A percentile compares a stretch with the other conserved stretches of the same genome.
Evolutionary conservation across 2,329 filamentous ascomycete genomes (phyloP).

Genomic region (Colletotrichum agaves): DNA sequence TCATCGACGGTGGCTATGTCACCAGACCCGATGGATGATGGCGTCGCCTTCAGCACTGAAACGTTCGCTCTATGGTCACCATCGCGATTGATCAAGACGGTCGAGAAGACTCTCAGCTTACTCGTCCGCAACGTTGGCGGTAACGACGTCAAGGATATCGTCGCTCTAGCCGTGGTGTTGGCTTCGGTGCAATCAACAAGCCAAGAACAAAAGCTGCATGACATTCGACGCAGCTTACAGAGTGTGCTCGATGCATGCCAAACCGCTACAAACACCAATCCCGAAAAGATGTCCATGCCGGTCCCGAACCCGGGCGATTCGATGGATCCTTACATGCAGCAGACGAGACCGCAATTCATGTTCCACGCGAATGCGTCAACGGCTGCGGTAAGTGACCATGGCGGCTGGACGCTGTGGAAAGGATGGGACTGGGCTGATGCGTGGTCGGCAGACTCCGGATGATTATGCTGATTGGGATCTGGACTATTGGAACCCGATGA

Average conservation of each 20-base stretch:
- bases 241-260: slow-evolving; percentile 57
- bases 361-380: slow-evolving; percentile 46
- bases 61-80: slow-evolving; percentile 56
- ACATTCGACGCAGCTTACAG: slow-evolving; percentile 54
- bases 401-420: slow-evolving; percentile 53
- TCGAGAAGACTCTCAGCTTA: slow-evolving; percentile 59
- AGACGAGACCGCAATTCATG: slow-evolving; percentile 40
- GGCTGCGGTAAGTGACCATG: slow-evolving; percentile 43
- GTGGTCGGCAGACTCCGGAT: slow-evolving; percentile 37
- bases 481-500: slow-evolving; percentile 35
- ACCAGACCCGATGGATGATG: slow-evolving; percentile 49
- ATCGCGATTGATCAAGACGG: slow-evolving; percentile 53
- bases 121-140: slow-evolving; percentile 58
- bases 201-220: slow-evolving; percentile 53
- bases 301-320: slow-evolving; percentile 28
- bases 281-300: slow-evolving; percentile 48
- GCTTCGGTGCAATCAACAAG: slow-evolving; percentile 54
- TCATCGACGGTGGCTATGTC: slow-evolving; percentile 45
- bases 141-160: slow-evolving; percentile 62
- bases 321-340: slow-evolving; percentile 39
- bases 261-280: slow-evolving; percentile 55
- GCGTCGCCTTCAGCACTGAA: slow-evolving; percentile 47
- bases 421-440: slow-evolving; percentile 49
- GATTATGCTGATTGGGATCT: slow-evolving; percentile 37
- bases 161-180: slow-evolving; percentile 60